Evolutionary conservation across 2,329 filamentous ascomycete species (phyloP).

Genomic region (Neonectria hederae): DNA sequence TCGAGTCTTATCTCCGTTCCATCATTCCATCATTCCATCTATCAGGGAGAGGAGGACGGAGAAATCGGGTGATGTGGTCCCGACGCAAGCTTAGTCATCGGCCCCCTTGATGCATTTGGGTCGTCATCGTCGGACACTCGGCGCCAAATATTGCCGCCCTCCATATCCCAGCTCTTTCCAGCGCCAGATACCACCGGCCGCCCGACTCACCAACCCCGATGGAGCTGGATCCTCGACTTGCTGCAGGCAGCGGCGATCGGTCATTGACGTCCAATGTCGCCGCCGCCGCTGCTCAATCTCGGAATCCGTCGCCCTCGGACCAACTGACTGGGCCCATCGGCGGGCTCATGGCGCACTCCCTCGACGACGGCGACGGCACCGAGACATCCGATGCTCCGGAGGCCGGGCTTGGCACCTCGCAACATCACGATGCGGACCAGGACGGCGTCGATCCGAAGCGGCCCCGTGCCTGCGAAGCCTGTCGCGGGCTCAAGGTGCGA

Average conservation of each 20-base stretch:
- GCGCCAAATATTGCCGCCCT: constrained; percentile 44
- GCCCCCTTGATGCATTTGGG: constrained; percentile 1
- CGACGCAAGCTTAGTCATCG: constrained; percentile 37
- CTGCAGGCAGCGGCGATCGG: constrained; percentile 38
- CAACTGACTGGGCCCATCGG: constrained; percentile 23
- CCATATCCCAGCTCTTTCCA: constrained; percentile 24
- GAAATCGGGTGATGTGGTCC: constrained; percentile 21
- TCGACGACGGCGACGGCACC: constrained; percentile 30
- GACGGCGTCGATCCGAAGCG: constrained; percentile 66
- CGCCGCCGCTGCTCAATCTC: constrained; percentile 19
- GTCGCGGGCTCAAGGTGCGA: constrained; percentile 80
- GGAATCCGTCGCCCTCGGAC: constrained; percentile 30
- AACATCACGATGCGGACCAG: constrained; percentile 32
- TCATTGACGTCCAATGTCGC: constrained; percentile 23
- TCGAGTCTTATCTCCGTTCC: neutral
- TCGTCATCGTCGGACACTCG: constrained; percentile 42
- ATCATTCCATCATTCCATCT: too few species aligned
- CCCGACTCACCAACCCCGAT: constrained; percentile 38
- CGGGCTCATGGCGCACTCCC: constrained; percentile 26
- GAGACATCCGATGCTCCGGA: constrained; percentile 38
- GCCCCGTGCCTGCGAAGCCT: constrained; percentile 78
- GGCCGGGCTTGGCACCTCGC: constrained; percentile 29
- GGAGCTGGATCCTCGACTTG: constrained; percentile 48
- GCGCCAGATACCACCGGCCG: constrained; percentile 28
- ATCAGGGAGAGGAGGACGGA: constrained; percentile 4